A percentile compares a stretch with the other conserved stretches of the same genome.
Evolutionary conservation across 106 monocot genomes (phyloP).

Genomic region (Allium fistulosum): DNA sequence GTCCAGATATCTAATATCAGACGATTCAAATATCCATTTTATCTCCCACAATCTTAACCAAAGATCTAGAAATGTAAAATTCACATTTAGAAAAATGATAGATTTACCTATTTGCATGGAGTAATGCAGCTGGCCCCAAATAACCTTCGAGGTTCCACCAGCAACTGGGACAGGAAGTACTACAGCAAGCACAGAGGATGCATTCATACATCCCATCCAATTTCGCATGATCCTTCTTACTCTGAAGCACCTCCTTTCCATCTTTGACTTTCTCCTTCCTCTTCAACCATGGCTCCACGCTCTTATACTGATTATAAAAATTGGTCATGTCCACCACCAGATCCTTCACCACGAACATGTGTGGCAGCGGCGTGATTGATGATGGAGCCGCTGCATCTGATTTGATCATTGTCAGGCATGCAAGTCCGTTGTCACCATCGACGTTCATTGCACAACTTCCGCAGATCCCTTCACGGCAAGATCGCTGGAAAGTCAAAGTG

Average conservation of each 20-base stretch:
- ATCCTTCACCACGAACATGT: slow-evolving; percentile 95
- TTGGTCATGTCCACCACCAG: slow-evolving; percentile 98
- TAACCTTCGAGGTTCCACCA: slow-evolving; percentile 99
- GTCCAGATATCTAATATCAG: too few relatives aligned
- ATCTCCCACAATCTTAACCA: too few relatives aligned
- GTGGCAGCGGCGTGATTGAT: slow-evolving; percentile 75
- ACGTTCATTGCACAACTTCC: slow-evolving; percentile 95
- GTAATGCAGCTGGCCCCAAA: slow-evolving; percentile 89
- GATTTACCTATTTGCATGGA: slow-evolving; percentile 89
- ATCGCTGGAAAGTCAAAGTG: slow-evolving; percentile 62
- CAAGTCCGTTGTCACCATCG: slow-evolving; percentile 85
- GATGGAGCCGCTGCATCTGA: slow-evolving; percentile 8
- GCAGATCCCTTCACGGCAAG: slow-evolving; percentile 77
- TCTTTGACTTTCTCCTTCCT: slow-evolving; percentile 54
- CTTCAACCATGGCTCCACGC: slow-evolving; percentile 97
- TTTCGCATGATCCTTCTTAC: slow-evolving; percentile 81
- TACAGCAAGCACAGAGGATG: slow-evolving; percentile 93
- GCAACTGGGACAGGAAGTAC: slow-evolving; percentile 90
- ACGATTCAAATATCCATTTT: too few relatives aligned
- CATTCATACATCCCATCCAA: slow-evolving; percentile 99
- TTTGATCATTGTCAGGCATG: slow-evolving; percentile 76
- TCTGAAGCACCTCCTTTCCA: slow-evolving; percentile 67
- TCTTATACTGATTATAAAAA: slow-evolving; percentile 92
- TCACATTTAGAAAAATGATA: too few relatives aligned
- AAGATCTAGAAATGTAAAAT: too few relatives aligned